Evolutionary conservation across 164 flowering plant genomes (phyloP), one percentile per base, ranked within the genome.

Genomic region (Tetrastigma voinierianum): DNA sequence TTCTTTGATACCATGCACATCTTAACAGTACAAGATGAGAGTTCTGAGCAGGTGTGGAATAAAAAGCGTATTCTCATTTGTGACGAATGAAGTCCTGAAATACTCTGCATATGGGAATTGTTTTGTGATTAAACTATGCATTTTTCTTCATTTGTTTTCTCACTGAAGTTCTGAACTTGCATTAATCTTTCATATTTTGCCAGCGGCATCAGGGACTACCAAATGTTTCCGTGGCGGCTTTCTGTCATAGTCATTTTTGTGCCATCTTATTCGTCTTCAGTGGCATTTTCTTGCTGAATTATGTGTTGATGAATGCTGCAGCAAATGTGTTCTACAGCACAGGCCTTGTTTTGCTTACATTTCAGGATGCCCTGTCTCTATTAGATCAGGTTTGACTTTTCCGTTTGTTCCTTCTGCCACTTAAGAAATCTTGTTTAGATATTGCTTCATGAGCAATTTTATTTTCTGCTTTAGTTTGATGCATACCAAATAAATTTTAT

Each of bases 311-410:
- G 86, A 86, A 76, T 75, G 82, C 90, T 8, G 97, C 99, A 16
- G 96, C 92, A 57, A 85, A 83, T 64, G 82, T 79, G 23, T 96
- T 88, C 76, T 80, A 90, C 68, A 79, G 84, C 72, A 69, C 86
- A 0, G 96, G 95, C 55, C 86, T 90, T 72, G 76, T 76, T 67
- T 74, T 87, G 72, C 84, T 84, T 57, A 90, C 90, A 20, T 86
- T 88, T 75, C 95, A 90, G 66, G 99, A 96, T 75, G 86, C 87
- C 15, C 59, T 92, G 70, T 77, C 92, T 40, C 78, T 92, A 62
- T 63, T 87, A 77, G 97, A 90, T 61, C 98, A 93, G 99, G 98
- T 93, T 53, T 49, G 19, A 51, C 44, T 44, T 52, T 67, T 51
- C 52, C 7, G 21, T 15, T 16, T n/a, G 46, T 10, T 17, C 45